Evolutionary conservation across 805 yeast genomes (phyloP).

Genomic region (Wickerhamomyces strasburgensis): DNA sequence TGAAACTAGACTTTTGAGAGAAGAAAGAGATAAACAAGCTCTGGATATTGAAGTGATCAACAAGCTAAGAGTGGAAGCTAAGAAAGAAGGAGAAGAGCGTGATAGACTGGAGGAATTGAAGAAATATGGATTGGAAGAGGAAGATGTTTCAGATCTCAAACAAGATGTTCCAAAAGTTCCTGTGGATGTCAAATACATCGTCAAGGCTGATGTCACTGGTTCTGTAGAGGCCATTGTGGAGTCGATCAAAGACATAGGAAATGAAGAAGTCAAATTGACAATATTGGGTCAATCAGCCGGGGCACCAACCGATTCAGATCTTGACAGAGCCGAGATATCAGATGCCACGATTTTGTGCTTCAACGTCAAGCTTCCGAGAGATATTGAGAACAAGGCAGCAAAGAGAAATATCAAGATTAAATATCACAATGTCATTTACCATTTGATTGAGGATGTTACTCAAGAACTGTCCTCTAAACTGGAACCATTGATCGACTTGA

Average conservation of each 20-base stretch:
- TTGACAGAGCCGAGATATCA: constrained; percentile 64
- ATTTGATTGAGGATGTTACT: constrained; percentile 80
- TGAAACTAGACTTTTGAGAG: constrained; percentile 58
- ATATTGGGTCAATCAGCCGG: constrained; percentile 79
- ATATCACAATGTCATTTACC: constrained; percentile 78
- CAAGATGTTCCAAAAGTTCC: constrained; percentile 18
- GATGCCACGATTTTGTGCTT: constrained; percentile 74
- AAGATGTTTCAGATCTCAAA: constrained; percentile 24
- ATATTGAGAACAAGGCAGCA: constrained; percentile 50
- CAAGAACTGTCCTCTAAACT: constrained; percentile 53
- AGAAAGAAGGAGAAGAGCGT: constrained; percentile 46
- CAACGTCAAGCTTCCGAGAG: constrained; percentile 66
- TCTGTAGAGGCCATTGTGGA: constrained; percentile 91
- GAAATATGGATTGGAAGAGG: constrained; percentile 52
- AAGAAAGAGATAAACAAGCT: constrained; percentile 52
- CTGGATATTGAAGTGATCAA: constrained; percentile 68
- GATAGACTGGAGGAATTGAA: constrained; percentile 53
- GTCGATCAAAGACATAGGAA: constrained; percentile 77
- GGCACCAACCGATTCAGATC: constrained; percentile 58
- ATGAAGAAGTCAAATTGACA: constrained; percentile 71
- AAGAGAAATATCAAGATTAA: constrained; percentile 50
- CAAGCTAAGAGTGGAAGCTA: constrained; percentile 52
- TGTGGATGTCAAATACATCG: constrained; percentile 52
- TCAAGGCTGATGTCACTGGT: constrained; percentile 91
- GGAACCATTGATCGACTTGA: constrained; percentile 62